phyloP scores from a whole-genome alignment of 148 eudicot species.

The Diospyros lotus region DNA sequence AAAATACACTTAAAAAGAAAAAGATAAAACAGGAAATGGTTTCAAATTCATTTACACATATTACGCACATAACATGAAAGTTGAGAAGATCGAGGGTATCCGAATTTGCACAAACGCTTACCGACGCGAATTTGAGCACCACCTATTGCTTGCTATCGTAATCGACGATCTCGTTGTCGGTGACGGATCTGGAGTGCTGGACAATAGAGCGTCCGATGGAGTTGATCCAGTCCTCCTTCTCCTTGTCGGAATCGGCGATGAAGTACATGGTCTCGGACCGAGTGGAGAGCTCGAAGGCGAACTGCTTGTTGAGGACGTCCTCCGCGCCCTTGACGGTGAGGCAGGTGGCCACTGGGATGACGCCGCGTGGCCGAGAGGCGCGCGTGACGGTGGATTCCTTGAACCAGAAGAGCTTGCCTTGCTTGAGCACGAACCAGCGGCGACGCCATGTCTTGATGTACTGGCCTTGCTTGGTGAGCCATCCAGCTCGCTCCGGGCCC shows the following conservation, averaged over 20 bases:
- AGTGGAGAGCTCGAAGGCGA: slow-evolving; percentile 79
- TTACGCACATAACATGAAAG: neutral
- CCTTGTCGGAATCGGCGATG: slow-evolving; percentile 85
- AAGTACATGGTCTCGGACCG: slow-evolving; percentile 77
- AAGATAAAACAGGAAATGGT: slow-evolving; percentile 1
- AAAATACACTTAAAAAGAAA: neutral
- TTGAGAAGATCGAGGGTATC: slow-evolving; percentile 1
- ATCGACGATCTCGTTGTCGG: slow-evolving; percentile 64
- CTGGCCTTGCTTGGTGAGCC: slow-evolving; percentile 92
- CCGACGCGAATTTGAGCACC: too few species aligned
- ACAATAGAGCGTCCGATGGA: slow-evolving; percentile 86
- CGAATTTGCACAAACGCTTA: neutral
- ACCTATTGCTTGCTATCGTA: slow-evolving; percentile 33
- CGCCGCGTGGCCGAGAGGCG: slow-evolving; percentile 65
- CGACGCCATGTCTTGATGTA: slow-evolving; percentile 96
- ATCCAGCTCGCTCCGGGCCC: slow-evolving; percentile 70
- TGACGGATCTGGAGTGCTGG: slow-evolving; percentile 74
- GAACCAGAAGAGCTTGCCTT: slow-evolving; percentile 94
- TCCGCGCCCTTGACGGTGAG: slow-evolving; percentile 87
- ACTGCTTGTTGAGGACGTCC: slow-evolving; percentile 63
- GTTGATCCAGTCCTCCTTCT: slow-evolving; percentile 92
- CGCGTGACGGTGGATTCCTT: slow-evolving; percentile 61
- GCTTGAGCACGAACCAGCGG: slow-evolving; percentile 82
- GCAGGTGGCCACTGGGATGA: slow-evolving; percentile 63
- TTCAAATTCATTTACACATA: slow-evolving; percentile 2